phyloP scores from a whole-genome alignment of 371 early-diverging fungal species.

The Coemansia sp. region DNA sequence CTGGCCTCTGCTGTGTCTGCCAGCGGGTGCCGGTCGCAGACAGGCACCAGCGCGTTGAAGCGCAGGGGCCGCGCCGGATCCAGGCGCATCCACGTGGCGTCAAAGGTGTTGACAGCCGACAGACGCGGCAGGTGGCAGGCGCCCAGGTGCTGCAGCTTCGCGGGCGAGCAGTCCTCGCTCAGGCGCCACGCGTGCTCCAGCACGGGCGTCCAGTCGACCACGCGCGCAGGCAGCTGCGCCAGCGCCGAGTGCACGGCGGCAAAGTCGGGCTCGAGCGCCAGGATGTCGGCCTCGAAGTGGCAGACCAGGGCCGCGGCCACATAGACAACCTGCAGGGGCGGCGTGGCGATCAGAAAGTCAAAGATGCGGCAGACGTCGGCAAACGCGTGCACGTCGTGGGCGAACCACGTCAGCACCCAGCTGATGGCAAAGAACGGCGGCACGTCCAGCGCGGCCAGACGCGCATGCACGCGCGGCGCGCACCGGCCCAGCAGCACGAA shows the following conservation, averaged over 20 bases:
- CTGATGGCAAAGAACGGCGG: conserved; percentile 79
- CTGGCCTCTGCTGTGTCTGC: not conserved
- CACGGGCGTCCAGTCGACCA: conserved; percentile 34
- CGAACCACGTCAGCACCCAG: conserved; percentile 88
- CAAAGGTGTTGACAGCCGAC: conserved; percentile 39
- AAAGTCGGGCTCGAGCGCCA: conserved; percentile 45
- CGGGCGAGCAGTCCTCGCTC: conserved; percentile 37
- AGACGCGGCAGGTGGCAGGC: conserved; percentile 29
- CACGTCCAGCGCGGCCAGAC: conserved; percentile 54
- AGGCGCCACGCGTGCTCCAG: conserved; percentile 36
- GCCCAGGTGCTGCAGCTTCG: conserved; percentile 46
- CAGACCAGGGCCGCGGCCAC: conserved; percentile 60
- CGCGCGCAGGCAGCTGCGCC: conserved; percentile 21
- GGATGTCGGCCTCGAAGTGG: conserved; percentile 19
- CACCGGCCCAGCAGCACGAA: conserved; percentile 27
- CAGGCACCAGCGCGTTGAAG: conserved; percentile 24
- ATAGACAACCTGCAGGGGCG: conserved; percentile 75
- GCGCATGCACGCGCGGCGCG: conserved; percentile 27
- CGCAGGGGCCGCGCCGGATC: conserved; percentile 40
- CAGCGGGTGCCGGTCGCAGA: conserved; percentile 31
- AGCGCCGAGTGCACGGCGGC: conserved; percentile 43
- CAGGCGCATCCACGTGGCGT: conserved; percentile 43
- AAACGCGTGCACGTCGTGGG: conserved; percentile 70
- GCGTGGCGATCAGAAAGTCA: conserved; percentile 71
- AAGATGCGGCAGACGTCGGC: conserved; percentile 64